These are phyloP conservation scores for Fusarium sarcochroum DNA, from an alignment of 2,329 filamentous ascomycete species.

Conservation along the genomic window DNA sequence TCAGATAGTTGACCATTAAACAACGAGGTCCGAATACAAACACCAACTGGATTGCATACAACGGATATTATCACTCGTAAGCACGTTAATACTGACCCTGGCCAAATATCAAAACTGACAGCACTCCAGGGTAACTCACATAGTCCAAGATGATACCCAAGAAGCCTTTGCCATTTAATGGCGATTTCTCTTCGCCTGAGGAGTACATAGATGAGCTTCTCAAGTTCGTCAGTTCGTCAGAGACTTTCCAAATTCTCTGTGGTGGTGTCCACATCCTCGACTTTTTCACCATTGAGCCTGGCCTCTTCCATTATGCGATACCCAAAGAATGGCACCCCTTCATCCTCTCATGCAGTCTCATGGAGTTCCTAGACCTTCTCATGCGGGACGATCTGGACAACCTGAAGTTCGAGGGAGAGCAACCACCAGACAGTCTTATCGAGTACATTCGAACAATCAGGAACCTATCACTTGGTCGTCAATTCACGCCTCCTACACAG, in stretches of 20 bases:
- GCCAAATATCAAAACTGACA: background rate
- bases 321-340: slow-evolving; percentile 86
- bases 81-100: background rate
- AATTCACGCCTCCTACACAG: slow-evolving; percentile 63
- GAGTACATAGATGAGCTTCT: slow-evolving; percentile 85
- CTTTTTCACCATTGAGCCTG: slow-evolving; percentile 89
- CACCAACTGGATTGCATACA: background rate
- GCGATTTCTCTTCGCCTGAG: slow-evolving; percentile 78
- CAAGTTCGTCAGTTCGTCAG: slow-evolving; percentile 79
- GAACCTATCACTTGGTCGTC: slow-evolving; percentile 75
- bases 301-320: slow-evolving; percentile 83
- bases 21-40: background rate
- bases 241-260: slow-evolving; percentile 88
- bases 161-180: slow-evolving; percentile 75
- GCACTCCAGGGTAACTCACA: slow-evolving; percentile 41
- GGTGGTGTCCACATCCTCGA: slow-evolving; percentile 98
- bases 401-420: slow-evolving; percentile 45
- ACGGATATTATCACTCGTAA: slow-evolving; percentile 3
- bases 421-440: slow-evolving; percentile 71
- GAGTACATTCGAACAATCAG: slow-evolving; percentile 81
- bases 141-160: slow-evolving; percentile 61
- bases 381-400: slow-evolving; percentile 79
- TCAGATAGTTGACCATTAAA: too few species aligned
- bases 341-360: slow-evolving; percentile 78
- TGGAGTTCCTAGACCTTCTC: slow-evolving; percentile 84